Conservation (phyloP, 768 basidiomycete species). For the Russula dissimulans region DNA sequence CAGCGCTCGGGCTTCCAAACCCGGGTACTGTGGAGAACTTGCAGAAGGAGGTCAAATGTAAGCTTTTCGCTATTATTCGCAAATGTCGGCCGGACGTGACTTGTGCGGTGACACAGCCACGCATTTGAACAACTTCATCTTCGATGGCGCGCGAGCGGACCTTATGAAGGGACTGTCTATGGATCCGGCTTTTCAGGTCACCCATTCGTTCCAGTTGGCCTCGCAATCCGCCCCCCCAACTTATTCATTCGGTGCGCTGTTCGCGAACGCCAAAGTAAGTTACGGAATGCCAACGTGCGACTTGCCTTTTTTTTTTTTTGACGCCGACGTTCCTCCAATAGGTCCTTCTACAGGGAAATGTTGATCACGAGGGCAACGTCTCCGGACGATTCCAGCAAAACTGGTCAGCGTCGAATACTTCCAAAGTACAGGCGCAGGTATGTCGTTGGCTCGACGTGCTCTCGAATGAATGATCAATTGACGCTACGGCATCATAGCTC, state of each 20-base stretch:
- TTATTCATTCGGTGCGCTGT: slow-evolving; percentile 93
- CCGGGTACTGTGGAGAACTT: slow-evolving; percentile 93
- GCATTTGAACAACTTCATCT: slow-evolving; percentile 87
- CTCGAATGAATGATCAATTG: not conserved
- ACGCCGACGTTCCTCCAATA: slow-evolving; percentile 26
- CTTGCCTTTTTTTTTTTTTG: not conserved
- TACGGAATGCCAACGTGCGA: slow-evolving; percentile 19
- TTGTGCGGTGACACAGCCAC: slow-evolving; percentile 46
- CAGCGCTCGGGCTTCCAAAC: slow-evolving; percentile 71
- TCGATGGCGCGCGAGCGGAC: slow-evolving; percentile 96
- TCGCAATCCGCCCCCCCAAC: slow-evolving; percentile 76
- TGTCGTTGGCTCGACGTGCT: slow-evolving; percentile 22
- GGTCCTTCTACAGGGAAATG: slow-evolving; percentile 87
- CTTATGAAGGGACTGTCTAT: slow-evolving; percentile 86
- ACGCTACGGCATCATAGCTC: slow-evolving; percentile 41
- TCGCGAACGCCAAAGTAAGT: slow-evolving; percentile 69
- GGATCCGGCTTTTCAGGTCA: slow-evolving; percentile 96
- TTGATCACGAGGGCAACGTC: slow-evolving; percentile 90
- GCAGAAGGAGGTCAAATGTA: slow-evolving; percentile 88
- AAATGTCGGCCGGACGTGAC: not conserved
- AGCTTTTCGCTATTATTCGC: slow-evolving; percentile 21
- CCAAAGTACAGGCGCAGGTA: slow-evolving; percentile 87
- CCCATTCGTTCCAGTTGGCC: slow-evolving; percentile 89
- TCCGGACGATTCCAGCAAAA: slow-evolving; percentile 84
- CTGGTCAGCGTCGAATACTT: slow-evolving; percentile 67